Conservation (phyloP, 352 stramenopile genomes). For the Albugo candida region DNA sequence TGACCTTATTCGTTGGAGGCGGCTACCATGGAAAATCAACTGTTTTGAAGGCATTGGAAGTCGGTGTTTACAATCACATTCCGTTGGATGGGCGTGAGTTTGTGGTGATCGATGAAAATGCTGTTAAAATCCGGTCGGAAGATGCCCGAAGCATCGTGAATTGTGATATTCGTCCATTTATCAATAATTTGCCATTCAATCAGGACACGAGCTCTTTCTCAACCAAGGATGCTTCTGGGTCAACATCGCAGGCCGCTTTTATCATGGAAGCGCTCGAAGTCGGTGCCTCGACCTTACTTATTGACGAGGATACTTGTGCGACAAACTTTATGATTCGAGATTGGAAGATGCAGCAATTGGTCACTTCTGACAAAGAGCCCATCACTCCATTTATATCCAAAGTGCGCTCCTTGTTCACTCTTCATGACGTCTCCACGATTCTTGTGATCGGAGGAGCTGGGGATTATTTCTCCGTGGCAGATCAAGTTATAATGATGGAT, state of each 20-base stretch:
- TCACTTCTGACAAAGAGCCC: slow-evolving; percentile 89
- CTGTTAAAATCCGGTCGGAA: slow-evolving; percentile 91
- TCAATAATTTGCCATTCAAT: slow-evolving; percentile 91
- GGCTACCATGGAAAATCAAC: slow-evolving; percentile 97
- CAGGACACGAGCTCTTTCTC: slow-evolving; percentile 84
- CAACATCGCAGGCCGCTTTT: slow-evolving; percentile 91
- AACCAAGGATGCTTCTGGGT: slow-evolving; percentile 88
- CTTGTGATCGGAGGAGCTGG: slow-evolving; percentile 91
- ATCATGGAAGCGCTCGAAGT: slow-evolving; percentile 88
- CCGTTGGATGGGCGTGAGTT: slow-evolving; percentile 90
- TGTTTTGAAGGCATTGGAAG: slow-evolving; percentile 84
- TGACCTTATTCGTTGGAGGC: slow-evolving; percentile 92
- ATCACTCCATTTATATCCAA: slow-evolving; percentile 96
- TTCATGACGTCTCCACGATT: slow-evolving; percentile 82
- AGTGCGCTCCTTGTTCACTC: slow-evolving; percentile 80
- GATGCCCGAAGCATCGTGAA: slow-evolving; percentile 83
- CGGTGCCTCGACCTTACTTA: slow-evolving; percentile 82
- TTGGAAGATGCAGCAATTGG: slow-evolving; percentile 93
- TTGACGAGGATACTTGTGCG: slow-evolving; percentile 95
- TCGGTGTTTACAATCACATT: slow-evolving; percentile 93
- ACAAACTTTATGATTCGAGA: slow-evolving; percentile 98
- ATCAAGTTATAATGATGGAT: slow-evolving; percentile 95
- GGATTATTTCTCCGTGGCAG: slow-evolving; percentile 93
- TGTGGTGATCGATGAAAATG: slow-evolving; percentile 66
- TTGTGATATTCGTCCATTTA: slow-evolving; percentile 91